These are phyloP conservation scores for Brachypodium distachyon DNA, from an alignment of 202 grass and related monocot genomes.

Conservation along the genomic window DNA sequence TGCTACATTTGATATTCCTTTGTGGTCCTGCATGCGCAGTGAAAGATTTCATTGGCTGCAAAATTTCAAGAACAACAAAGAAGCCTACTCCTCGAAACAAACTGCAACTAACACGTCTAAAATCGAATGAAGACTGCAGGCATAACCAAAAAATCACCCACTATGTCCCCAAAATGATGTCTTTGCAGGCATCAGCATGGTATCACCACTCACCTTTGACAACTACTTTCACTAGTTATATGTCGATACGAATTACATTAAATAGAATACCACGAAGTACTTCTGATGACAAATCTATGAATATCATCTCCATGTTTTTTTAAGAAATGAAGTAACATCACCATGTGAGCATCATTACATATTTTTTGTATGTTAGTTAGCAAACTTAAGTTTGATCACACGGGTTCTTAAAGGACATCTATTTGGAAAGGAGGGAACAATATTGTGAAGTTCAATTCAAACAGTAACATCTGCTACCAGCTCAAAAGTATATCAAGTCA, in stretches of 20 bases:
- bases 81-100: neutral
- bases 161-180: neutral
- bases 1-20: conserved; percentile 98
- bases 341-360: neutral
- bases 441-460: neutral
- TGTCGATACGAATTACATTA: neutral
- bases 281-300: neutral
- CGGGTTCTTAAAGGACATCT: neutral
- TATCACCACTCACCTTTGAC: neutral
- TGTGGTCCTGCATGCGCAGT: conserved; percentile 60
- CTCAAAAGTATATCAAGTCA: neutral
- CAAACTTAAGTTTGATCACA: neutral
- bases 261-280: neutral
- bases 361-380: neutral
- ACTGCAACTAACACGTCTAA: neutral
- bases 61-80: conserved; percentile 18
- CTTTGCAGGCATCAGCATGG: neutral
- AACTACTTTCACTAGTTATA: neutral
- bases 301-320: neutral
- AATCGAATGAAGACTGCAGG: neutral
- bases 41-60: neutral
- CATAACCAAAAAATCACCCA: neutral
- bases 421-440: neutral
- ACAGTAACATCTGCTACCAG: neutral
- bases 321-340: neutral